Conservation (phyloP, 2,329 filamentous ascomycete genomes). For the Botrytis deweyae region DNA sequence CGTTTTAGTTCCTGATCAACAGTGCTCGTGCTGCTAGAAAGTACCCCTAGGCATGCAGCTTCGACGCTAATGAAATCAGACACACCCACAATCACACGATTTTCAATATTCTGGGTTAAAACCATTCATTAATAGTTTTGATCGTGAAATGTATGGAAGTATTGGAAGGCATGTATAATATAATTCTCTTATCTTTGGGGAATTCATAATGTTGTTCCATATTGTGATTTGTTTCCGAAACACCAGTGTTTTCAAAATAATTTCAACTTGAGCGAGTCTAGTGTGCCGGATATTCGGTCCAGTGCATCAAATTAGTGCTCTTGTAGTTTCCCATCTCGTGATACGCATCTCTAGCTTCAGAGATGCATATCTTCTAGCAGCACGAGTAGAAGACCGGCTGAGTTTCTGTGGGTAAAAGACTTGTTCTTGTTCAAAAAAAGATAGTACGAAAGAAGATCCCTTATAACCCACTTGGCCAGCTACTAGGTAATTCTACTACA, state of each 20-base stretch:
- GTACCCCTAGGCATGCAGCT: background rate
- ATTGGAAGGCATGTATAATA: background rate
- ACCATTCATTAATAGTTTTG: background rate
- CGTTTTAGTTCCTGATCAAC: background rate
- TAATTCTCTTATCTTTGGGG: rapidly evolving
- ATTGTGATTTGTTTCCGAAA: background rate
- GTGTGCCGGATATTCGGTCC: background rate
- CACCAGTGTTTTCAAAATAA: background rate
- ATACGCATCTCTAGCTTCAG: background rate
- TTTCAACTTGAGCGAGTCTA: background rate
- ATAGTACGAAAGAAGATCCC: background rate
- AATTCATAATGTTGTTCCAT: background rate
- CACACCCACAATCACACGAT: rapidly evolving
- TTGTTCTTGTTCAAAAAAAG: background rate
- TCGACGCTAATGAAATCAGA: background rate
- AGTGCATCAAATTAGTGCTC: background rate
- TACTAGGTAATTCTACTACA: background rate
- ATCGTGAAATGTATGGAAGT: background rate
- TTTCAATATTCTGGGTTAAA: background rate
- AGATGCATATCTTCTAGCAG: background rate
- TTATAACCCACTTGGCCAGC: background rate
- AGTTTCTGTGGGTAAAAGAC: background rate
- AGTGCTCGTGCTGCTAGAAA: background rate
- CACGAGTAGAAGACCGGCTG: background rate
- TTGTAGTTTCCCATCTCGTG: background rate